Percentiles rank a stretch among this genome's conserved stretches.
These are phyloP conservation scores for Podaxis sp. DNA, from an alignment of 768 basidiomycete species.

Conservation along the genomic window DNA sequence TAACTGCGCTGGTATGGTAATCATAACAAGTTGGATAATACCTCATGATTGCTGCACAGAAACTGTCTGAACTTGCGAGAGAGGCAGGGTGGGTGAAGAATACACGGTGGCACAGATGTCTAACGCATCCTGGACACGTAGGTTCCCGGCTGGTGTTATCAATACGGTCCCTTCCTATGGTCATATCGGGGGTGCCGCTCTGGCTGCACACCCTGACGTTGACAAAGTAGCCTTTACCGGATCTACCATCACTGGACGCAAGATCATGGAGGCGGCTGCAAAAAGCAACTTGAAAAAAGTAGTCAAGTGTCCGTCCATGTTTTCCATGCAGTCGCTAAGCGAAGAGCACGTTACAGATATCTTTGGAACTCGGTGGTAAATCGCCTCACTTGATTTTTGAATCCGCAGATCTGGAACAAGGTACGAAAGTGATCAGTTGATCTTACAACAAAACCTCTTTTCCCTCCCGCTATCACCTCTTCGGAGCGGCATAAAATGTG, in stretches of 20 bases:
- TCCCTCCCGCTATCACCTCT: not conserved
- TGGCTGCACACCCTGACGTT: conserved; percentile 79
- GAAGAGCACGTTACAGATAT: conserved; percentile 50
- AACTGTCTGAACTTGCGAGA: conserved; percentile 77
- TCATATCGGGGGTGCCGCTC: conserved; percentile 78
- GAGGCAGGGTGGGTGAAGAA: conserved; percentile 71
- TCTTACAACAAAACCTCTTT: not conserved
- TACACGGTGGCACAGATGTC: conserved; percentile 11
- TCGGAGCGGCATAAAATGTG: not conserved
- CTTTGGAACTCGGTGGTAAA: conserved; percentile 94
- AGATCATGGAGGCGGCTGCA: conserved; percentile 90
- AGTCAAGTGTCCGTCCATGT: not conserved
- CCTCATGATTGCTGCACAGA: conserved; percentile 37
- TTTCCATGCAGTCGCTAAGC: conserved; percentile 2
- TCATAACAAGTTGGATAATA: conserved; percentile 11
- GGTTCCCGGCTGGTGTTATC: conserved; percentile 89
- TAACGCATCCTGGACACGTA: conserved; percentile 25
- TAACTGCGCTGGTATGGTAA: conserved; percentile 70
- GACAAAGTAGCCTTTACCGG: conserved; percentile 98
- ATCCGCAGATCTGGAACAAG: conserved; percentile 88
- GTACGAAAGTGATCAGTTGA: conserved; percentile 32
- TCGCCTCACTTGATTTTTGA: conserved; percentile 88
- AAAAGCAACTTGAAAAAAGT: conserved; percentile 95
- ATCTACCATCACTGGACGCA: conserved; percentile 84
- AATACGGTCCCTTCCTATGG: conserved; percentile 89